phyloP scores from a whole-genome alignment of 2,329 filamentous ascomycete genomes.

The Phyllosticta citrichinensis region DNA sequence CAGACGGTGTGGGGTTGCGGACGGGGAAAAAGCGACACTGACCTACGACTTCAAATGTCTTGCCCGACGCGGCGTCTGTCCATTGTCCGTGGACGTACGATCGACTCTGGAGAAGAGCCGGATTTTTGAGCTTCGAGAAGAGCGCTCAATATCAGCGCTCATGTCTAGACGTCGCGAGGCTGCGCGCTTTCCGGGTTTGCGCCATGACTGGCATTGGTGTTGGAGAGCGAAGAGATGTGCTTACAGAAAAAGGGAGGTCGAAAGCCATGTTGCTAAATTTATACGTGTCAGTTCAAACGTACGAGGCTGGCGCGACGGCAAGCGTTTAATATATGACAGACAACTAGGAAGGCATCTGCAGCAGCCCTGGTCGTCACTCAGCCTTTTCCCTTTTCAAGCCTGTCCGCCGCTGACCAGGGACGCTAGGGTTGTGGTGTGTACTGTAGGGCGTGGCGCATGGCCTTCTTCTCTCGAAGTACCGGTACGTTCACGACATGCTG shows the following conservation, averaged over 20 bases:
- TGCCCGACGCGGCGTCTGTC: constrained; percentile 46
- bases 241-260: neutral
- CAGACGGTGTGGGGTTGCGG: neutral
- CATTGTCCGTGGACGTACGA: constrained; percentile 47
- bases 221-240: neutral
- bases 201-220: neutral
- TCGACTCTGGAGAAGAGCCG: constrained; percentile 44
- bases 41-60: constrained; percentile 49
- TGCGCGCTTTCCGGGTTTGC: neutral
- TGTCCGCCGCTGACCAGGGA: no score
- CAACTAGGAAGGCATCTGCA: neutral
- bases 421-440: no score
- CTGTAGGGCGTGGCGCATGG: no score
- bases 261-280: neutral
- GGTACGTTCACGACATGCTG: no score
- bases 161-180: neutral
- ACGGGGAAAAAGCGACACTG: constrained; percentile 6
- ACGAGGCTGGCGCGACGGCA: neutral
- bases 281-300: neutral
- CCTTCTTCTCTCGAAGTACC: no score
- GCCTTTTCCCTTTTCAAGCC: neutral
- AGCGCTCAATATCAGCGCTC: neutral
- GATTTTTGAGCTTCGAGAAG: constrained; percentile 39
- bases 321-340: neutral
- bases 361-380: neutral